Evolutionary conservation across 805 yeast species (phyloP).

Genomic region (Metschnikowia sp.): DNA sequence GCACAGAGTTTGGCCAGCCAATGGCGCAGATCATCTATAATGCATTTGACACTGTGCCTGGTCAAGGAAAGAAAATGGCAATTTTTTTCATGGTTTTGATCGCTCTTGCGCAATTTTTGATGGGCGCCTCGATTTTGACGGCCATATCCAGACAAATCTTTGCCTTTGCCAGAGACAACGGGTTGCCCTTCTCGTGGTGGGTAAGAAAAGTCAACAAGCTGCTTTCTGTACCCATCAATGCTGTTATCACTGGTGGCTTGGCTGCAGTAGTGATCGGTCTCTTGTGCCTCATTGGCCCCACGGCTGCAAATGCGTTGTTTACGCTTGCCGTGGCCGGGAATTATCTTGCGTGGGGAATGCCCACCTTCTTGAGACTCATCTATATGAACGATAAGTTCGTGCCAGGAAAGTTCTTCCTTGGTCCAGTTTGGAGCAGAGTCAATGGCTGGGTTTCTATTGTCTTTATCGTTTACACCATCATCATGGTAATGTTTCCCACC

Average conservation of each 20-base stretch:
- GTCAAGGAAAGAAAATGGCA: conserved; percentile 57
- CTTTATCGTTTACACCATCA: conserved; percentile 52
- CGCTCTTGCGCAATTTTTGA: conserved; percentile 58
- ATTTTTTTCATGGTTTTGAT: conserved; percentile 58
- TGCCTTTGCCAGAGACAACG: conserved; percentile 77
- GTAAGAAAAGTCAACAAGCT: conserved; percentile 56
- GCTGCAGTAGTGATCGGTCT: conserved; percentile 53
- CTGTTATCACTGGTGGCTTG: conserved; percentile 47
- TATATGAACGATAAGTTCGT: conserved; percentile 47
- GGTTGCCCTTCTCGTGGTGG: conserved; percentile 52
- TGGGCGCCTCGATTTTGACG: conserved; percentile 62
- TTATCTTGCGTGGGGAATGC: conserved; percentile 60
- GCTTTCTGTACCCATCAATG: conserved; percentile 62
- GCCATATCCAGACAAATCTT: conserved; percentile 70
- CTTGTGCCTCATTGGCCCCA: conserved; percentile 52
- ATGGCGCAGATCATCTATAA: conserved; percentile 64
- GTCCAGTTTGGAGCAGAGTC: conserved; percentile 42
- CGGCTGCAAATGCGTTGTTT: conserved; percentile 68
- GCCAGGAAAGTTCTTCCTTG: conserved; percentile 69
- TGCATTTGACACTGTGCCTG: conserved; percentile 35
- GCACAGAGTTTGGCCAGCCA: conserved; percentile 46
- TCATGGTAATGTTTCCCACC: conserved; percentile 62
- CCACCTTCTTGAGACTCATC: conserved; percentile 46
- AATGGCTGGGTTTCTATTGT: conserved; percentile 45
- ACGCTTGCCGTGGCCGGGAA: conserved; percentile 62